Evolutionary conservation across 495 filamentous ascomycete genomes (phyloP).

Genomic region (Chaetomidium leptoderma): DNA sequence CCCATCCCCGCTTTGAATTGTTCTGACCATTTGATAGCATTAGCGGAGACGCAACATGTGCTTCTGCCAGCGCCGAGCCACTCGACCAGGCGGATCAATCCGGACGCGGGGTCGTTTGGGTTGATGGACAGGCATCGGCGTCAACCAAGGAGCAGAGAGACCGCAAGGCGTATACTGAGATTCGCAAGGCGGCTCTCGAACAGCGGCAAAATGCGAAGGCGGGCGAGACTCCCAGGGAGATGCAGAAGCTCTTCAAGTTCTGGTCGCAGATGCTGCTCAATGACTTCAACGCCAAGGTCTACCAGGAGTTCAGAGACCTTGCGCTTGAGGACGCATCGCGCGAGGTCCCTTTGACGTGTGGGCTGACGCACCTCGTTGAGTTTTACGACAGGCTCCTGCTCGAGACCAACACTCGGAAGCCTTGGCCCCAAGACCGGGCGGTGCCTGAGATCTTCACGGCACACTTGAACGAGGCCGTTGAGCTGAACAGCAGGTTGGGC

Average conservation of each 20-base stretch:
- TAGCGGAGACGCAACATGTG: slow-evolving; percentile 6
- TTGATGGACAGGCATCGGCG: slow-evolving; percentile 13
- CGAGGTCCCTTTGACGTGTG: slow-evolving; percentile 15
- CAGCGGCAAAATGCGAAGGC: slow-evolving; percentile 48
- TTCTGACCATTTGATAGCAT: slow-evolving; percentile 8
- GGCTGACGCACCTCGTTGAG: slow-evolving; percentile 27
- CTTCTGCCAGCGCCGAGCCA: not conserved
- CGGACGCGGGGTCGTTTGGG: slow-evolving; percentile 18
- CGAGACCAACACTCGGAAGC: slow-evolving; percentile 25
- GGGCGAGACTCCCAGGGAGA: slow-evolving; percentile 49
- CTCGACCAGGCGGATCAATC: not conserved
- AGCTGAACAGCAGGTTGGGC: slow-evolving; percentile 15
- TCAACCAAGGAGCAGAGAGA: slow-evolving; percentile 33
- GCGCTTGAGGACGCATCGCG: slow-evolving; percentile 62
- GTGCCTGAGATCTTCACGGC: slow-evolving; percentile 26
- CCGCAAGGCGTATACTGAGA: slow-evolving; percentile 52
- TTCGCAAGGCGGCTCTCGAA: slow-evolving; percentile 54
- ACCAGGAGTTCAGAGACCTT: slow-evolving; percentile 68
- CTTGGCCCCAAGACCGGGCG: slow-evolving; percentile 29
- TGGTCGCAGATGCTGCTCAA: slow-evolving; percentile 74
- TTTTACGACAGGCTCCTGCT: slow-evolving; percentile 32
- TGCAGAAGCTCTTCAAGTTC: slow-evolving; percentile 67
- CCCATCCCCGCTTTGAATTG: not conserved
- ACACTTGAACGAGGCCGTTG: slow-evolving; percentile 27
- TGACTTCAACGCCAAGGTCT: slow-evolving; percentile 75